These are phyloP conservation scores for Myriosclerotinia curreyana DNA, from an alignment of 2,329 filamentous ascomycete genomes.

Conservation along the genomic window DNA sequence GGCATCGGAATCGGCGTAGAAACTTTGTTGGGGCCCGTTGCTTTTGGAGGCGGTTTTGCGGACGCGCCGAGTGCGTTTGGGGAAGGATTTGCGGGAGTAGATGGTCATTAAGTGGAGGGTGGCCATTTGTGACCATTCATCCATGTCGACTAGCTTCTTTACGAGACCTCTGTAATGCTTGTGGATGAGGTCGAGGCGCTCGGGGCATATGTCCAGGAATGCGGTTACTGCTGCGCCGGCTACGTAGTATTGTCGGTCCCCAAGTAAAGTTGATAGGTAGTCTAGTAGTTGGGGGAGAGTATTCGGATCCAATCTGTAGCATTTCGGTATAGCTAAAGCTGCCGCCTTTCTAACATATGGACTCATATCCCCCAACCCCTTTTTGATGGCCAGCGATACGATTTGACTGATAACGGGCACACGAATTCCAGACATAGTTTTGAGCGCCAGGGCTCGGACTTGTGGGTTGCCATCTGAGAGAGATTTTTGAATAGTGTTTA, in stretches of 20 bases:
- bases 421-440: constrained; percentile 96
- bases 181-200: constrained; percentile 84
- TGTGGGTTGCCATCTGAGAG: constrained; percentile 89
- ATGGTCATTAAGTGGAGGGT: constrained; percentile 76
- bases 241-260: constrained; percentile 95
- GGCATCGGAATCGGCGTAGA: constrained; percentile 69
- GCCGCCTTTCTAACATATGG: constrained; percentile 90
- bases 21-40: constrained; percentile 58
- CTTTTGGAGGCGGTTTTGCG: constrained; percentile 43
- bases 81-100: constrained; percentile 87
- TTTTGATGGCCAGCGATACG: constrained; percentile 91
- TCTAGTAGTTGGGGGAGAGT: constrained; percentile 83
- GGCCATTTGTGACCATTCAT: constrained; percentile 94
- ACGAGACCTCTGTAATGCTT: constrained; percentile 82
- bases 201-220: constrained; percentile 85
- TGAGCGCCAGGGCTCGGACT: constrained; percentile 84
- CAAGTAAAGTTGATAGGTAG: constrained; percentile 72
- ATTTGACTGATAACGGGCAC: constrained; percentile 98
- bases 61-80: constrained; percentile 59
- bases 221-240: constrained; percentile 87
- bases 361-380: constrained; percentile 90
- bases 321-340: constrained; percentile 91
- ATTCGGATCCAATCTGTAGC: constrained; percentile 83
- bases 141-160: constrained; percentile 95
- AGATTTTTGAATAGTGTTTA: constrained; percentile 98